phyloP scores from a whole-genome alignment of 1,284 basidiomycete genomes.

The Cystobasidium pallidum region DNA sequence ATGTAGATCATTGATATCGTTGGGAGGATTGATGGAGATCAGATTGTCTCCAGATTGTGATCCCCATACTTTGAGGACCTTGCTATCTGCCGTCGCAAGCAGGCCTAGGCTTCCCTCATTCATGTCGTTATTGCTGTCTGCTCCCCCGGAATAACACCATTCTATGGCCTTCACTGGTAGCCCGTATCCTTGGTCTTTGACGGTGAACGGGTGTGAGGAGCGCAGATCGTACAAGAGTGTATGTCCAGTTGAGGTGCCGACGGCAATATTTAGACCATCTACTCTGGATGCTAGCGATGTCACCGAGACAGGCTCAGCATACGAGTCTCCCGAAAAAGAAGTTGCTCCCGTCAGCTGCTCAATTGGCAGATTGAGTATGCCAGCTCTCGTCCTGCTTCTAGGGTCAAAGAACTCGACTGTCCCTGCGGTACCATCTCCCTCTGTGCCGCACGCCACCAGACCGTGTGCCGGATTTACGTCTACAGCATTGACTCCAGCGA shows the following conservation, averaged over 20 bases:
- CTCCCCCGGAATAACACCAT: slow-evolving; percentile 79
- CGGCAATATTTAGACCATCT: slow-evolving; percentile 89
- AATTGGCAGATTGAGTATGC: slow-evolving; percentile 61
- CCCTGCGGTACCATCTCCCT: slow-evolving; percentile 63
- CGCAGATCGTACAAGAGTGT: slow-evolving; percentile 94
- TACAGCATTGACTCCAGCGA: slow-evolving; percentile 81
- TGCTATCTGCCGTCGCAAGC: slow-evolving; percentile 85
- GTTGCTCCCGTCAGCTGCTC: slow-evolving; percentile 27
- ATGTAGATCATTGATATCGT: slow-evolving; percentile 85
- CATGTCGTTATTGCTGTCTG: slow-evolving; percentile 67
- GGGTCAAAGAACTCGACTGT: slow-evolving; percentile 97
- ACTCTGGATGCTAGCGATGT: slow-evolving; percentile 80
- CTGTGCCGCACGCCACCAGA: slow-evolving; percentile 83
- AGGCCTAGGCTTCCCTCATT: slow-evolving; percentile 70
- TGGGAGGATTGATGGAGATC: slow-evolving; percentile 85
- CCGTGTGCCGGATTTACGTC: slow-evolving; percentile 95
- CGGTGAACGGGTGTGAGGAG: slow-evolving; percentile 75
- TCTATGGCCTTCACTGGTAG: slow-evolving; percentile 81
- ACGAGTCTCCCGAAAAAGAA: slow-evolving; percentile 51
- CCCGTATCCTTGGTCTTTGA: slow-evolving; percentile 97
- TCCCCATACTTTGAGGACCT: slow-evolving; percentile 96
- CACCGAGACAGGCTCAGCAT: slow-evolving; percentile 63
- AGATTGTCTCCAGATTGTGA: slow-evolving; percentile 77
- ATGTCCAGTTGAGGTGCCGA: slow-evolving; percentile 93
- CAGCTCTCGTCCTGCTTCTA: slow-evolving; percentile 75